These are phyloP conservation scores for Peterozyma toletana DNA, from an alignment of 805 yeast genomes.

Conservation along the genomic window DNA sequence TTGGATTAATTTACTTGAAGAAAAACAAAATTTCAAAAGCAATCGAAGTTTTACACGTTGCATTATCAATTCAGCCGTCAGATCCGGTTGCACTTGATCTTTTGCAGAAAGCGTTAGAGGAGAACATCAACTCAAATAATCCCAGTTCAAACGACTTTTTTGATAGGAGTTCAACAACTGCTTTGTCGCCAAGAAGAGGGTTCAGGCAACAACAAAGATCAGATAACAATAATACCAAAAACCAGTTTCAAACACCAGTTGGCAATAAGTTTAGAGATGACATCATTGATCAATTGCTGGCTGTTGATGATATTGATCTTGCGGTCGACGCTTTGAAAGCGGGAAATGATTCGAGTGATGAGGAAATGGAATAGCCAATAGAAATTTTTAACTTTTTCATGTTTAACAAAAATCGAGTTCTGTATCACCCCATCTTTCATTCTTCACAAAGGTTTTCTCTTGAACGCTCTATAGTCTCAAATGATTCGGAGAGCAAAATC, in stretches of 20 bases:
- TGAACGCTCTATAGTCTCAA: too few relatives aligned
- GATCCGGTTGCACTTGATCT: constrained; percentile 84
- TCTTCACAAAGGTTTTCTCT: too few relatives aligned
- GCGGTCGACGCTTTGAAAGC: constrained; percentile 31
- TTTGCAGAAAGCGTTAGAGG: constrained; percentile 69
- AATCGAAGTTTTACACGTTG: constrained; percentile 70
- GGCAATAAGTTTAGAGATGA: constrained; percentile 1
- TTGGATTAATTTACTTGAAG: constrained; percentile 77
- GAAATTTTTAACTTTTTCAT: not conserved
- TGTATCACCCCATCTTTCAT: too few relatives aligned
- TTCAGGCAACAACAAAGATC: not conserved
- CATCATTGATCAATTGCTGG: not conserved
- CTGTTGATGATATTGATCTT: constrained; percentile 21
- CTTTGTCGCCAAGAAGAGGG: not conserved
- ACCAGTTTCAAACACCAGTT: not conserved
- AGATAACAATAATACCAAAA: not conserved
- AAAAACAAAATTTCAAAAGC: constrained; percentile 59
- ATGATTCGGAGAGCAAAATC: too few relatives aligned
- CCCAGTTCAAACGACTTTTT: not conserved
- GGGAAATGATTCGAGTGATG: constrained; percentile 33
- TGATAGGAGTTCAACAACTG: not conserved
- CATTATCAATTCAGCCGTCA: constrained; percentile 68
- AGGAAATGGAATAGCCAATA: constrained; percentile 37
- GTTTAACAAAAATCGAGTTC: too few relatives aligned
- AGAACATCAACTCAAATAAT: constrained; percentile 26